A percentile compares a stretch with the other conserved stretches of the same genome.
Conservation (phyloP, 768 basidiomycete genomes). For the Fistulinella prunicolor region DNA sequence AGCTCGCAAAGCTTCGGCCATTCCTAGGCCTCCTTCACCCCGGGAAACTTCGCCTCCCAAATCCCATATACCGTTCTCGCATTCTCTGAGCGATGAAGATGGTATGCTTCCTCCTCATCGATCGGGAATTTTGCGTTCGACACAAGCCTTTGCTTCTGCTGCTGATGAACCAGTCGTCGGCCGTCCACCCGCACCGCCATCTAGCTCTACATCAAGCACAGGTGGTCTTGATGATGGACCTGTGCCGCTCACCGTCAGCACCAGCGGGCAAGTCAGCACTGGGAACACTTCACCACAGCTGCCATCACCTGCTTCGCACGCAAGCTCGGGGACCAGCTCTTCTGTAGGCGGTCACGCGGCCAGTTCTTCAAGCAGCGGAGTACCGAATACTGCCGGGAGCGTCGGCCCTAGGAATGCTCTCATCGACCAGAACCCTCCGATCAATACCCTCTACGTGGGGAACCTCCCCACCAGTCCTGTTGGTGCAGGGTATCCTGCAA, state of each 20-base stretch:
- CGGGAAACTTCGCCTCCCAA: slow-evolving; percentile 28
- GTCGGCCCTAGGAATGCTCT: slow-evolving; percentile 37
- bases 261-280: slow-evolving; percentile 34
- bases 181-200: slow-evolving; percentile 35
- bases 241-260: slow-evolving; percentile 44
- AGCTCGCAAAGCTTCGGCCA: slow-evolving; percentile 21
- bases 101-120: slow-evolving; percentile 34
- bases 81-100: slow-evolving; percentile 27
- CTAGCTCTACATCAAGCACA: slow-evolving; percentile 41
- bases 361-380: slow-evolving; percentile 31
- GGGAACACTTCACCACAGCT: slow-evolving; percentile 61
- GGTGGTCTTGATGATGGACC: slow-evolving; percentile 39
- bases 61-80: slow-evolving; percentile 20
- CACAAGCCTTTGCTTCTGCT: slow-evolving; percentile 21
- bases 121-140: slow-evolving; percentile 26
- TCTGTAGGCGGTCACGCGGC: slow-evolving; percentile 27
- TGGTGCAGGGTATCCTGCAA: slow-evolving; percentile 67
- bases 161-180: slow-evolving; percentile 25
- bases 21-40: slow-evolving; percentile 28
- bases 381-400: slow-evolving; percentile 18
- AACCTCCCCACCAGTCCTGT: slow-evolving; percentile 84
- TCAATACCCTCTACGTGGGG: slow-evolving; percentile 99
- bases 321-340: slow-evolving; percentile 46
- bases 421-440: slow-evolving; percentile 94
- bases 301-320: slow-evolving; percentile 71